Evolutionary conservation across 2,329 filamentous ascomycete species (phyloP), one percentile per base, ranked within the genome.

Genomic region (Botrytis galanthina): DNA sequence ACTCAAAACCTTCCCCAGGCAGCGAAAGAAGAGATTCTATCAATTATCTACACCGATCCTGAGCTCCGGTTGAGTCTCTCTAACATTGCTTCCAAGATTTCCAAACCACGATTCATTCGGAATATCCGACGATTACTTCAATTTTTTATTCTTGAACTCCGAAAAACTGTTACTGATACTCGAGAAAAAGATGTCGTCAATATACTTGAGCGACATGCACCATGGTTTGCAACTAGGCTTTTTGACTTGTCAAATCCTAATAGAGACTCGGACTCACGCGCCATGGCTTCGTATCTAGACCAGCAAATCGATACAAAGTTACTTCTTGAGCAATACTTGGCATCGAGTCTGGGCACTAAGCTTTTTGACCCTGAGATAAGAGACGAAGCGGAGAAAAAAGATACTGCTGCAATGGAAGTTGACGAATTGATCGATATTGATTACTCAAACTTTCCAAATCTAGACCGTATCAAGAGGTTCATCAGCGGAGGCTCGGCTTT

Each of bases 221-320:
- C 44, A 12, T 75, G 63, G 61, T 37, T 73, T 66, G 71, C 67
- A 26, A 71, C 60, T 18, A 39, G 73, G 35, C 37, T 71, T 46
- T 74, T 72, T 29, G 71, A 72, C 18, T 39, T 67, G 16, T 72
- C 46, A 18, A 51, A 68, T 32, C 71, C 57, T 26, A 57, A 67
- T 39, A 68, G 67, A n/a, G 48, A 67, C 20, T 46, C 46, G 4
- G 26, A 68, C 3, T 39, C 48, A 8, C 61, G 44, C 14, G 37
- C 32, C 35, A 72, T 72, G 71, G 71, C 71, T 42, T 26, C 46
- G 32, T 48, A 68, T 42, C 42, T 72, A 12, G 29, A 67, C 37
- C 71, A 72, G 22, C 46, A 72, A 42, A 60, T 68, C 10, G 71
- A 67, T 16, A 72, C 60, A 32, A 29, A 48, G 29, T 22, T 51